Percentiles rank a stretch among this genome's conserved stretches.
Evolutionary conservation across 2,329 filamentous ascomycete species (phyloP).

Genomic region (Cryphonectria parasitica): DNA sequence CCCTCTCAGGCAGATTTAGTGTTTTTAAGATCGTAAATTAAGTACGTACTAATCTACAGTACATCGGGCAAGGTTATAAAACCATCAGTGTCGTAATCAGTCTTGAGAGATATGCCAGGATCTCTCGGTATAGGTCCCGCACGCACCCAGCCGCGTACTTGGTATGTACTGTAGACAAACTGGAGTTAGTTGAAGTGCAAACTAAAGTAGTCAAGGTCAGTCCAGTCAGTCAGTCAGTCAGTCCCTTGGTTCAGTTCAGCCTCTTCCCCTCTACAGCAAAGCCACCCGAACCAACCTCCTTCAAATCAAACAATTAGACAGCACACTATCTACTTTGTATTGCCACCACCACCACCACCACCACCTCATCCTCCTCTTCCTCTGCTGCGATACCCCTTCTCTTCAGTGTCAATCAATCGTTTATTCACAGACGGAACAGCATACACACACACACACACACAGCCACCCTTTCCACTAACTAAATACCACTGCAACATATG

Average conservation of each 20-base stretch:
- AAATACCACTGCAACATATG: not conserved
- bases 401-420: not conserved
- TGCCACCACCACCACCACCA: not conserved
- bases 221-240: not conserved
- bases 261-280: not conserved
- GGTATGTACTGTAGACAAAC: not conserved
- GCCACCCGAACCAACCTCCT: not conserved
- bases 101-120: not conserved
- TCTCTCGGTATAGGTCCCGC: conserved; percentile 4
- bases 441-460: not conserved
- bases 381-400: not conserved
- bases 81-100: not conserved
- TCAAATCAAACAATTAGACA: not conserved
- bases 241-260: conserved; percentile 9
- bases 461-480: not conserved
- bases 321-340: not conserved
- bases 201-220: not conserved
- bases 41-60: not conserved
- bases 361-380: conserved; percentile 1
- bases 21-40: not conserved
- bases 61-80: not conserved
- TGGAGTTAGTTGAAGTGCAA: not conserved
- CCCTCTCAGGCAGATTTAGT: not conserved
- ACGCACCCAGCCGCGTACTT: not conserved
- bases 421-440: not conserved